A percentile compares a stretch with the other conserved stretches of the same genome.
Evolutionary conservation across 2,329 filamentous ascomycete genomes (phyloP).

Genomic region (Zymoseptoria ardabiliae): DNA sequence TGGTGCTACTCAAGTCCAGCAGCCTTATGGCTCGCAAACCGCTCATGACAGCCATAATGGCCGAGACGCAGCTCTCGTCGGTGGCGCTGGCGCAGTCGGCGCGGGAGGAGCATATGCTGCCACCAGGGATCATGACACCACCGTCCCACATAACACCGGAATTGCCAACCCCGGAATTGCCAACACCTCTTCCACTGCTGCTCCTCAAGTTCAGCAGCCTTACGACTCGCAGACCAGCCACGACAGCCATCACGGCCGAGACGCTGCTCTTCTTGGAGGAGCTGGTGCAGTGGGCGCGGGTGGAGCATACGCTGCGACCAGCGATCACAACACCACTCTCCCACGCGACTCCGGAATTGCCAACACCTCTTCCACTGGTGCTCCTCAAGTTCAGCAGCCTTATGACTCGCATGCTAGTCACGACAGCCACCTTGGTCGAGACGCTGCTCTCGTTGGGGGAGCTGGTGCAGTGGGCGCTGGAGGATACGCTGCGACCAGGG

Average conservation of each 20-base stretch:
- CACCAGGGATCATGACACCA: constrained; percentile 15
- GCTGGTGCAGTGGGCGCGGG: constrained; percentile 28
- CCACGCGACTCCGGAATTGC: constrained; percentile 18
- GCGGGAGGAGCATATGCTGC: constrained; percentile 16
- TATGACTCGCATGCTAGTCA: not conserved
- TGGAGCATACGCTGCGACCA: constrained; percentile 8
- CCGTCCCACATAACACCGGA: constrained; percentile 19
- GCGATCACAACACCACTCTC: constrained; percentile 18
- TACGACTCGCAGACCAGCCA: not conserved
- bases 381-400: constrained; percentile 1
- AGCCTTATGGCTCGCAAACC: constrained; percentile 1
- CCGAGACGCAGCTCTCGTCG: constrained; percentile 27
- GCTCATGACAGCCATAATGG: constrained; percentile 23
- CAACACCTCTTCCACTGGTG: constrained; percentile 4
- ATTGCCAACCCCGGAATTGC: constrained; percentile 3
- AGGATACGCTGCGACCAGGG: constrained; percentile 8
- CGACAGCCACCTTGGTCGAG: constrained; percentile 26
- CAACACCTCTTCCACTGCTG: constrained; percentile 2
- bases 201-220: constrained; percentile 1
- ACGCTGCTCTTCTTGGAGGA: constrained; percentile 27
- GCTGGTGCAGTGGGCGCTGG: constrained; percentile 28
- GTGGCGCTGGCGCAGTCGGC: constrained; percentile 28
- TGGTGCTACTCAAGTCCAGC: constrained; percentile 1
- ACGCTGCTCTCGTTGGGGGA: constrained; percentile 26
- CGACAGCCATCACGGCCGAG: constrained; percentile 26